Evolutionary conservation across 2,329 filamentous ascomycete species (phyloP).

Genomic region (Cryphonectria parasitica): DNA sequence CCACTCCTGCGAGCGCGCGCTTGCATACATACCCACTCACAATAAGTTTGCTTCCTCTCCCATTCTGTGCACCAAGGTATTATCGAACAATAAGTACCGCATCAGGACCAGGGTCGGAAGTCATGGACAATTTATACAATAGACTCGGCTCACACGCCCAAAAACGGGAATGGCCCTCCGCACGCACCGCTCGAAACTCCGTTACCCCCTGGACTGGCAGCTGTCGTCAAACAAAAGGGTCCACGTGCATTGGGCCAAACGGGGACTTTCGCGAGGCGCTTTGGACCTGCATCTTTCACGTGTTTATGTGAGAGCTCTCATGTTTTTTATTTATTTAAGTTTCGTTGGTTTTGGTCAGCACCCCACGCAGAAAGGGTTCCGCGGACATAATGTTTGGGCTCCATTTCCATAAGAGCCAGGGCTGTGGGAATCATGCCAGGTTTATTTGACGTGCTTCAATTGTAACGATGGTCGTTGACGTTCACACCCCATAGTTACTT

Average conservation of each 20-base stretch:
- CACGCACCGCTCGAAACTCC: not conserved
- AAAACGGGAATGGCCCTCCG: constrained; percentile 1
- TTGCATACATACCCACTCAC: not conserved
- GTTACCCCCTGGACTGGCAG: not conserved
- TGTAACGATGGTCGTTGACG: not conserved
- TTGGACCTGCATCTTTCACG: not conserved
- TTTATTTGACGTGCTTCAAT: not conserved
- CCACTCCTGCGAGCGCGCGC: not conserved
- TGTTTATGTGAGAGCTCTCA: not conserved
- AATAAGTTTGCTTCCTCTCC: not conserved
- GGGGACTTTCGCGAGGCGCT: not conserved
- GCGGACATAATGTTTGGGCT: not conserved
- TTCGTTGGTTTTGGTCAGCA: too few relatives aligned
- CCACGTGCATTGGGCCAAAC: not conserved
- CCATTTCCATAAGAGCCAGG: not conserved
- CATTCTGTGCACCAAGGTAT: constrained; percentile 5
- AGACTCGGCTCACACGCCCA: constrained; percentile 3
- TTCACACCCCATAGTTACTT: not conserved
- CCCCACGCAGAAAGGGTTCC: not conserved
- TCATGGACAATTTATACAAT: not conserved
- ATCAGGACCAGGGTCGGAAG: too few relatives aligned
- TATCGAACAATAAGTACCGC: not conserved
- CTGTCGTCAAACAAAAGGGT: not conserved
- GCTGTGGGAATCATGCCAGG: too few relatives aligned
- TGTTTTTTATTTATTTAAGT: not conserved